These are phyloP conservation scores for Colletotrichum cuscutae DNA, from an alignment of 2,329 filamentous ascomycete species.

Conservation along the genomic window DNA sequence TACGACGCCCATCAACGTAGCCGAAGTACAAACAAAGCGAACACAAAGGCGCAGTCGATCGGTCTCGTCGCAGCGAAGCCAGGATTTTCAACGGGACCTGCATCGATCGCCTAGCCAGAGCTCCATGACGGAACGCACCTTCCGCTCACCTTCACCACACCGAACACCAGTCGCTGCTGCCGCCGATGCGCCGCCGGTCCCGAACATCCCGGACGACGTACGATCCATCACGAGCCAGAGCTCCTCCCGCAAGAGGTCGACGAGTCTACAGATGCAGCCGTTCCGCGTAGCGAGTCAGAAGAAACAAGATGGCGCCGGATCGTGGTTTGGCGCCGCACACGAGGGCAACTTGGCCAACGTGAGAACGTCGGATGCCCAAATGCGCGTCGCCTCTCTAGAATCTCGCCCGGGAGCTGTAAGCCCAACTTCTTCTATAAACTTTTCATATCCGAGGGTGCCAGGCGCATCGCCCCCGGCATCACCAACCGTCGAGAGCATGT, in stretches of 20 bases:
- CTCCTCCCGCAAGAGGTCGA: constrained; percentile 45
- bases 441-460: constrained; percentile 65
- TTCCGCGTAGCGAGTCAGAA: constrained; percentile 66
- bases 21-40: constrained; percentile 88
- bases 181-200: constrained; percentile 75
- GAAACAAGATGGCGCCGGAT: constrained; percentile 51
- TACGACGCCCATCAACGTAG: constrained; percentile 81
- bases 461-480: constrained; percentile 52
- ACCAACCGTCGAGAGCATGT: constrained; percentile 37
- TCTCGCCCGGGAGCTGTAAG: constrained; percentile 57
- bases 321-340: constrained; percentile 61
- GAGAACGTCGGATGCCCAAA: constrained; percentile 55
- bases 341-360: constrained; percentile 56
- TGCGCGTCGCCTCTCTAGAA: constrained; percentile 47
- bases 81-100: constrained; percentile 58
- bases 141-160: constrained; percentile 73
- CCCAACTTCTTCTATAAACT: constrained; percentile 64
- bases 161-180: constrained; percentile 49
- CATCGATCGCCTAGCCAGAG: constrained; percentile 75
- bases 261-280: constrained; percentile 58
- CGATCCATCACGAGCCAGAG: constrained; percentile 39
- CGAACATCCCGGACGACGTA: constrained; percentile 71
- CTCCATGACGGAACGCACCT: constrained; percentile 91
- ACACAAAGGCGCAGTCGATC: constrained; percentile 79
- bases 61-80: constrained; percentile 72